Evolutionary conservation across 805 yeast genomes (phyloP).

Genomic region (Metschnikowia vanudenii): DNA sequence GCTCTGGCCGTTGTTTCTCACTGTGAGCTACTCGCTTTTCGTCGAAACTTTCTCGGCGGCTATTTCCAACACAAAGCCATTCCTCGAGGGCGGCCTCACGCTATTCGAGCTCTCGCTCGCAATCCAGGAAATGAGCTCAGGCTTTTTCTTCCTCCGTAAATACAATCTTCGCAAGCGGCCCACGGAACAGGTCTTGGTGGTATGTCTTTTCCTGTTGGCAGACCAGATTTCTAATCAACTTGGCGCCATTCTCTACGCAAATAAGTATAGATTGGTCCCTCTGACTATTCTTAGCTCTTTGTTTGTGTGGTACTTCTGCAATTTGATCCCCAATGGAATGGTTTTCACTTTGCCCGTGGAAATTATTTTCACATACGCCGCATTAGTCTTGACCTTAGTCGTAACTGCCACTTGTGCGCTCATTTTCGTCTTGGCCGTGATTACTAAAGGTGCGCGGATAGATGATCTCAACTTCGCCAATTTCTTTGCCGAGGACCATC

Average conservation of each 20-base stretch:
- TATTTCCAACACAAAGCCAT: constrained; percentile 53
- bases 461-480: constrained; percentile 38
- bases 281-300: constrained; percentile 57
- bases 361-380: constrained; percentile 58
- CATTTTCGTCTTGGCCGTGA: constrained; percentile 57
- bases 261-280: constrained; percentile 59
- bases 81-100: constrained; percentile 66
- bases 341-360: constrained; percentile 52
- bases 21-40: constrained; percentile 60
- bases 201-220: constrained; percentile 54
- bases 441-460: constrained; percentile 48
- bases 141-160: constrained; percentile 26
- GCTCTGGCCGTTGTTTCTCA: constrained; percentile 57
- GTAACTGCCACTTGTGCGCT: constrained; percentile 51
- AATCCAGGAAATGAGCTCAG: constrained; percentile 65
- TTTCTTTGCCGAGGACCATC: constrained; percentile 27
- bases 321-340: constrained; percentile 40
- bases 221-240: constrained; percentile 64
- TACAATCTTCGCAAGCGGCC: constrained; percentile 34
- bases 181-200: constrained; percentile 49
- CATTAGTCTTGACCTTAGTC: constrained; percentile 56
- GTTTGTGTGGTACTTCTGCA: constrained; percentile 35
- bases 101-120: constrained; percentile 74
- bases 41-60: constrained; percentile 64
- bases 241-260: constrained; percentile 53